A percentile compares a stretch with the other conserved stretches of the same genome.
Evolutionary conservation across 2,329 filamentous ascomycete species (phyloP).

Genomic region (Pseudocercospora crystallina): DNA sequence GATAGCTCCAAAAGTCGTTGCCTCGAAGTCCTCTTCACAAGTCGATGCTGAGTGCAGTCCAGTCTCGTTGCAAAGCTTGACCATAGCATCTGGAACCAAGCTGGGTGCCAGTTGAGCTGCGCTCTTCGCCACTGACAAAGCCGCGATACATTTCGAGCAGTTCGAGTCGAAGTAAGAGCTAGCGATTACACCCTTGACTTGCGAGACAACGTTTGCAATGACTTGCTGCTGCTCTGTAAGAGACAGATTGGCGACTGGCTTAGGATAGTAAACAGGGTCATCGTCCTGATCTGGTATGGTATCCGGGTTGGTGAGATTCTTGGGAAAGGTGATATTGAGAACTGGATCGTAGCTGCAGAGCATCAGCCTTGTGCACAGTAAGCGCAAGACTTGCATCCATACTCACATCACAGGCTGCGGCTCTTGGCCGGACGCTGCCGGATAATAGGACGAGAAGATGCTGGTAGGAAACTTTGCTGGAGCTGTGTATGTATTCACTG

Average conservation of each 20-base stretch:
- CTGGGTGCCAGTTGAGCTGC: constrained; percentile 52
- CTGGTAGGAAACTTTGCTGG: constrained; percentile 52
- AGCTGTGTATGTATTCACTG: constrained; percentile 39
- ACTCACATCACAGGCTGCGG: constrained; percentile 52
- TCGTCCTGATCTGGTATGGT: constrained; percentile 50
- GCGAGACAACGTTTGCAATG: constrained; percentile 43
- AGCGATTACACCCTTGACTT: constrained; percentile 48
- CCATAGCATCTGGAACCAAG: constrained; percentile 52
- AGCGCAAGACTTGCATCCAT: not conserved
- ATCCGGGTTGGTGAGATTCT: constrained; percentile 56
- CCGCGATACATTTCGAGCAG: constrained; percentile 56
- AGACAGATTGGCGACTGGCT: constrained; percentile 48
- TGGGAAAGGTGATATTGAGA: constrained; percentile 54
- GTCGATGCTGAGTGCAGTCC: constrained; percentile 47
- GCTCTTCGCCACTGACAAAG: constrained; percentile 51
- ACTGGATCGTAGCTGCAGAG: constrained; percentile 47
- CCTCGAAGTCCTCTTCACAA: constrained; percentile 51
- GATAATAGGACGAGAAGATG: constrained; percentile 52
- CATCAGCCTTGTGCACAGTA: not conserved
- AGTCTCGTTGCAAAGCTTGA: constrained; percentile 52
- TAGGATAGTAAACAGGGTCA: constrained; percentile 54
- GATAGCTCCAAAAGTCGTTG: constrained; percentile 52
- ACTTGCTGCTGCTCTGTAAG: constrained; percentile 42
- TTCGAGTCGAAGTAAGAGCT: constrained; percentile 36
- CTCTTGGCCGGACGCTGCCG: constrained; percentile 47